Conservation (phyloP, 2,329 filamentous ascomycete genomes). For the Paecilomyces formosus region DNA sequence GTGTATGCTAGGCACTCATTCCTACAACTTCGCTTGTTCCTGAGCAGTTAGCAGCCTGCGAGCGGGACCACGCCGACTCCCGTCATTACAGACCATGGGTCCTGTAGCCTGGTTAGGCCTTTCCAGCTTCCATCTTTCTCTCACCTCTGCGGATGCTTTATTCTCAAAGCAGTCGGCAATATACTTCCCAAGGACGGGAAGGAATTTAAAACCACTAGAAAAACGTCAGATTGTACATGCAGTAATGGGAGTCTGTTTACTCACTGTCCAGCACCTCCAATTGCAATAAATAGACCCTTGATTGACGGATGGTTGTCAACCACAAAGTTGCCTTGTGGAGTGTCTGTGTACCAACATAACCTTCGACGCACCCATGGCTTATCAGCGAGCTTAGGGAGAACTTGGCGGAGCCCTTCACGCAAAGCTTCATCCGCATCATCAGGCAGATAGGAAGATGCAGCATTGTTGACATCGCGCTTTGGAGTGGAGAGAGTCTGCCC, state of each 20-base stretch:
- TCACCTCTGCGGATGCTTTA: conserved; percentile 43
- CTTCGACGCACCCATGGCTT: conserved; percentile 53
- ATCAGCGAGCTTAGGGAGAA: conserved; percentile 52
- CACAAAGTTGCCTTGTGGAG: conserved; percentile 59
- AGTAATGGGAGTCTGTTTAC: background rate
- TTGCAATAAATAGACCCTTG: conserved; percentile 35
- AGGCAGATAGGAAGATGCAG: conserved; percentile 28
- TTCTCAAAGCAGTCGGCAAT: conserved; percentile 50
- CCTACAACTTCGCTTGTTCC: background rate
- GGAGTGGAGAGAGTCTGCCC: conserved; percentile 26
- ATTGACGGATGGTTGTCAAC: conserved; percentile 58
- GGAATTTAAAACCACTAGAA: conserved; percentile 46
- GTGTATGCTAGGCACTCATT: background rate
- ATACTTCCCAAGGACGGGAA: conserved; percentile 58
- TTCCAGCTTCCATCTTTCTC: conserved; percentile 48
- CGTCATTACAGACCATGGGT: background rate
- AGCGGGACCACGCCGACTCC: background rate
- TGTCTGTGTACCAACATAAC: conserved; percentile 70
- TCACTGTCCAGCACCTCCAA: background rate
- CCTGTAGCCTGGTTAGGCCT: background rate
- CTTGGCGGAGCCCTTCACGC: conserved; percentile 49
- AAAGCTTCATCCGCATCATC: conserved; percentile 53
- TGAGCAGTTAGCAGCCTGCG: background rate
- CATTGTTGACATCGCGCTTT: conserved; percentile 28
- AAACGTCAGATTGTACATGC: background rate